A percentile compares a stretch with the other conserved stretches of the same genome.
Evolutionary conservation across 140 eudicot species (phyloP).

Genomic region (Senecio squalidus): DNA sequence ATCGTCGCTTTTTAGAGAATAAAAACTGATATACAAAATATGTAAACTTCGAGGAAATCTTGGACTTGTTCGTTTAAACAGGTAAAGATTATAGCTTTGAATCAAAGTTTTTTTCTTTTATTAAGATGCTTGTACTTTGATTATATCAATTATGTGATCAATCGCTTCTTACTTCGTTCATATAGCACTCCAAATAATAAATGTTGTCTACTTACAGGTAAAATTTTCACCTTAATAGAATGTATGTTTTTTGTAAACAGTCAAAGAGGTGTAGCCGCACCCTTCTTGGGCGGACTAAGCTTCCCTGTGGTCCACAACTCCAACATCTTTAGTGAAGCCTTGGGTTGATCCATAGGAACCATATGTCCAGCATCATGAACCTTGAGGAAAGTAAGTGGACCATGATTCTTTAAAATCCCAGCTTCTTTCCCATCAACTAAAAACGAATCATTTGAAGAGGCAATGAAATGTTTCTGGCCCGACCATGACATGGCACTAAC

Average conservation of each 20-base stretch:
- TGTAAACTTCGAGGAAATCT: no score
- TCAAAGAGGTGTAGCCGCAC: constrained; percentile 17
- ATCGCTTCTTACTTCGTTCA: background rate
- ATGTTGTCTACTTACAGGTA: constrained; percentile 22
- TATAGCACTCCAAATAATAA: constrained; percentile 6
- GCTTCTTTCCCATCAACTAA: constrained; percentile 55
- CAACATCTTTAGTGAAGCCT: constrained; percentile 55
- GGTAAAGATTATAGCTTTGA: no score
- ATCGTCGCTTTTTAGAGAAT: no score
- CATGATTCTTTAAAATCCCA: constrained; percentile 50
- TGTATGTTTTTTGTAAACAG: no score
- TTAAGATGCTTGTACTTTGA: no score
- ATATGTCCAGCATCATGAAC: constrained; percentile 67
- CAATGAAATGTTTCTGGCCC: constrained; percentile 54
- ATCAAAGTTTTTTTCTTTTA: no score
- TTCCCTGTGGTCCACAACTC: constrained; percentile 53
- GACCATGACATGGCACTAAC: constrained; percentile 87
- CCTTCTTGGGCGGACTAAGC: constrained; percentile 21
- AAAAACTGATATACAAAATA: background rate
- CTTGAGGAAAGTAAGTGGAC: constrained; percentile 61
- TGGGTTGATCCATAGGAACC: constrained; percentile 90
- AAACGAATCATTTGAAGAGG: constrained; percentile 39
- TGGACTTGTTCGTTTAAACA: no score
- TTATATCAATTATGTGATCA: background rate
- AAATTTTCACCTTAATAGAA: background rate